Base-by-base conservation (phyloP, 495 filamentous ascomycete genomes). In the Umbilicaria muhlenbergii region DNA sequence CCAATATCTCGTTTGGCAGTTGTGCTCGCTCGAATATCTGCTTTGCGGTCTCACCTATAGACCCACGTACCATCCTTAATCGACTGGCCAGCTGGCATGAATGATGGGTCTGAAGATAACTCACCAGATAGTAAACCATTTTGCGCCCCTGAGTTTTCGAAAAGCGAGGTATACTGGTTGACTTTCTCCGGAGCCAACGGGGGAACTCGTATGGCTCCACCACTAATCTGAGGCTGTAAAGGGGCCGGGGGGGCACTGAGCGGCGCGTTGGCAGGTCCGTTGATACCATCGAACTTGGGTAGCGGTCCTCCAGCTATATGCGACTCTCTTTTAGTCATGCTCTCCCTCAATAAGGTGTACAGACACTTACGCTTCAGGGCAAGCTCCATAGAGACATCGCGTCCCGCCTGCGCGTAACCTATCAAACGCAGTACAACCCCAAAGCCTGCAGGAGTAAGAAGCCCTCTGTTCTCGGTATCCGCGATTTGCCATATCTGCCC, bases 401-500 rank as follows among this genome's bases (percentile, higher is more conserved):
- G 76, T 45, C 83, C 81, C 56, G 80, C 82, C 67, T 98, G 91
- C 36, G 86, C 89, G 63, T 94, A 88, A 45, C 86, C 91, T 56
- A 98, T 96, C 64, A 98, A 75, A 51, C 91, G 73, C 55, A 98
- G 63, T 16, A 89, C 91, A 54, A 94, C 70, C 24, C 85, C 81
- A 61, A 98, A 98, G 52, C 88, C 92, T 38, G 84, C 71, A 3
- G 83, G 86, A 34, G 86, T 94, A 56, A 98, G 70, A 41, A 95
- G 78, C 46, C 92, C 91, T 47, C 87, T 75, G 63, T 96, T 98
- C 63, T 95, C 89, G 51, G 75, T 86, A 63, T 98, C 91, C 43
- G 91, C 92, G 56, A 98, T 88, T 63, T 94, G 87, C 91, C 91
- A 98, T 73, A 96, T 95, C 85, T 92, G 63, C 41, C 55, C 51